Percentiles rank a stretch among this genome's conserved stretches.
These are phyloP conservation scores for Actinidia polygama DNA, from an alignment of 179 eudicot species.

Conservation along the genomic window DNA sequence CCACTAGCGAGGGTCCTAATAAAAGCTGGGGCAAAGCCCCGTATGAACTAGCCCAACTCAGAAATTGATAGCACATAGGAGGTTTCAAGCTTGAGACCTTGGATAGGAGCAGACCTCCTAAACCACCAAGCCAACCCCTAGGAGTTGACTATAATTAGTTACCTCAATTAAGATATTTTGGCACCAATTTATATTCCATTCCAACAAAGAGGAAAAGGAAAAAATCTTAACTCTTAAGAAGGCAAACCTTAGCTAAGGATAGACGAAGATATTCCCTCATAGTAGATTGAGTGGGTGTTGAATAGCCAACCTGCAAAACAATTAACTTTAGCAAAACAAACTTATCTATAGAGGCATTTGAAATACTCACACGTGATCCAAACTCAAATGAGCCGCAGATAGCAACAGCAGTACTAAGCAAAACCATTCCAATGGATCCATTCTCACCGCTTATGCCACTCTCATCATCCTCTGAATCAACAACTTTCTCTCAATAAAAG, in stretches of 20 bases:
- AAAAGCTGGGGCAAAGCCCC: too few relatives aligned
- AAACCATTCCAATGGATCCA: conserved; percentile 46
- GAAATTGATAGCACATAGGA: too few relatives aligned
- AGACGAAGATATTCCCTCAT: conserved; percentile 61
- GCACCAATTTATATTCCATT: not conserved
- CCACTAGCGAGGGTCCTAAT: too few relatives aligned
- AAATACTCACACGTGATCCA: conserved; percentile 55
- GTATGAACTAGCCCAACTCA: too few relatives aligned
- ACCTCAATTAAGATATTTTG: not conserved
- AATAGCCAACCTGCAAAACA: conserved; percentile 74
- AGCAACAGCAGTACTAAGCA: conserved; percentile 55
- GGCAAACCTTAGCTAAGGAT: conserved; percentile 50
- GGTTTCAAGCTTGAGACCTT: too few relatives aligned
- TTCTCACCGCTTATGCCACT: not conserved
- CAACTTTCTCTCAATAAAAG: conserved; percentile 17
- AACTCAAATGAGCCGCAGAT: conserved; percentile 64
- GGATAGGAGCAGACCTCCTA: too few relatives aligned
- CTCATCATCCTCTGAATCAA: conserved; percentile 20
- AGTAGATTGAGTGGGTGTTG: conserved; percentile 69
- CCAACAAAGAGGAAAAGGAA: not conserved
- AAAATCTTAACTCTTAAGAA: not conserved
- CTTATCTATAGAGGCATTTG: not conserved
- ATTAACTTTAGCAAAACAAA: too few relatives aligned
- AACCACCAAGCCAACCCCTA: too few relatives aligned
- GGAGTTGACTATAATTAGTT: not conserved